Evolutionary conservation across 2,329 filamentous ascomycete genomes (phyloP).

Genomic region (Zasmidium cellare): DNA sequence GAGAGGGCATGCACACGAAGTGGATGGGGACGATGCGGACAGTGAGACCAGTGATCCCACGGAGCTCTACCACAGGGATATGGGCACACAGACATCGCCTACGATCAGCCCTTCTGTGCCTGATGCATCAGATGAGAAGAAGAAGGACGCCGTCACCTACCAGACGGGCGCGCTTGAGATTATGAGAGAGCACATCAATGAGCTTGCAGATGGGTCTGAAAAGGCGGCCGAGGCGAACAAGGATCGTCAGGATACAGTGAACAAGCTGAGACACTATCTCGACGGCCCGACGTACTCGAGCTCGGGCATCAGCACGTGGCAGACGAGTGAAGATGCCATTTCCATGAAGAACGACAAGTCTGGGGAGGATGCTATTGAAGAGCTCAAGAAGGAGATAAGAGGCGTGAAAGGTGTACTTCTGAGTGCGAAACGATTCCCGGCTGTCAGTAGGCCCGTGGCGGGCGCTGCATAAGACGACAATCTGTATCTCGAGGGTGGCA

Average conservation of each 20-base stretch:
- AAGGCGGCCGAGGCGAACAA: slow-evolving; percentile 54
- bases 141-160: slow-evolving; percentile 28
- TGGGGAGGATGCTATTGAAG: slow-evolving; percentile 68
- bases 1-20: slow-evolving; percentile 30
- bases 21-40: slow-evolving; percentile 49
- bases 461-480: slow-evolving; percentile 7
- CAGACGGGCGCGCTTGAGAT: slow-evolving; percentile 42
- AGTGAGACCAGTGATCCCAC: slow-evolving; percentile 63
- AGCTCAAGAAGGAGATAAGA: slow-evolving; percentile 72
- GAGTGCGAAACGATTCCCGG: slow-evolving; percentile 67
- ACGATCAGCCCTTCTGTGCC: slow-evolving; percentile 44
- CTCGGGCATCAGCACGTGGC: slow-evolving; percentile 13
- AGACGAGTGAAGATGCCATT: slow-evolving; percentile 36
- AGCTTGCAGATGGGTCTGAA: slow-evolving; percentile 51
- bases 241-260: slow-evolving; percentile 52
- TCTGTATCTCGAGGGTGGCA: too few species aligned
- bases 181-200: slow-evolving; percentile 53
- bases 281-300: slow-evolving; percentile 57
- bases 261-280: slow-evolving; percentile 64
- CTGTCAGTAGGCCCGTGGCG: slow-evolving; percentile 13
- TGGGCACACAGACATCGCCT: slow-evolving; percentile 73
- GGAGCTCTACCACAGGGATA: slow-evolving; percentile 78
- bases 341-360: slow-evolving; percentile 30
- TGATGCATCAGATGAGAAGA: slow-evolving; percentile 4
- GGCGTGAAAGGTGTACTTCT: slow-evolving; percentile 77